Base-by-base conservation (phyloP, 805 yeast genomes). In the Brettanomyces sp. region DNA sequence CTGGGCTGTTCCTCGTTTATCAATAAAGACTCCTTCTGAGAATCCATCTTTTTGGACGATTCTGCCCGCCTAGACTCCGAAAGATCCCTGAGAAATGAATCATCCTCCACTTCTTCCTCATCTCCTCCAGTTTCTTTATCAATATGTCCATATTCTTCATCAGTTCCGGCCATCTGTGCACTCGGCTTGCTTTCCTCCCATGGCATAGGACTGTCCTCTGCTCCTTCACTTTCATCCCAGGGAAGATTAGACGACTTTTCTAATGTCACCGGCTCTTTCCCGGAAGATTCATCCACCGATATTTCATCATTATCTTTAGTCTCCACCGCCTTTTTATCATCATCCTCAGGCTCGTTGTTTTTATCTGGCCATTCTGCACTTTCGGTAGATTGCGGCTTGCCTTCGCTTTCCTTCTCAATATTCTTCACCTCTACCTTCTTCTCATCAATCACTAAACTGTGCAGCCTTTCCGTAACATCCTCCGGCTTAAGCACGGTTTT, bases 171-270 rank as follows among this genome's bases (percentile, higher is more conserved):
- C 11, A 6, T 36, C 34, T 50, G 47, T n/a, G 24, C 14, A 9
- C 25, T 25, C 5, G 45, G 43, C 9, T 39, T 33, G 30, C 35
- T 37, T 8, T 18, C 23, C 38, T 48, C 46, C 51, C 51, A 48
- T 24, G 44, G 43, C 47, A 48, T 47, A 4, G 38, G 14, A 8
- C 23, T 32, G 30, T 22, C 43, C 12, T 23, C 41, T 18, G 18
- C 12, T 28, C 11, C 32, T 9, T 28, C 32, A 9, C 11, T 28
- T 28, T 28, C 32, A 7, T 28, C 32, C 32, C 32, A 28, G 11
- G 32, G 32, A 28, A 28, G 32, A 7, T 28, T 28, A 9, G 32
- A 28, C 11, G 32, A 7, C 11, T 6, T 28, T 28, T 28, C 9
- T 28, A 9, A 28, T 7, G 32, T 28, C 32, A 28, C 7, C 9